Evolutionary conservation across 2,329 filamentous ascomycete species (phyloP), one percentile per base, ranked within the genome.

Genomic region (Penicillium sp.): DNA sequence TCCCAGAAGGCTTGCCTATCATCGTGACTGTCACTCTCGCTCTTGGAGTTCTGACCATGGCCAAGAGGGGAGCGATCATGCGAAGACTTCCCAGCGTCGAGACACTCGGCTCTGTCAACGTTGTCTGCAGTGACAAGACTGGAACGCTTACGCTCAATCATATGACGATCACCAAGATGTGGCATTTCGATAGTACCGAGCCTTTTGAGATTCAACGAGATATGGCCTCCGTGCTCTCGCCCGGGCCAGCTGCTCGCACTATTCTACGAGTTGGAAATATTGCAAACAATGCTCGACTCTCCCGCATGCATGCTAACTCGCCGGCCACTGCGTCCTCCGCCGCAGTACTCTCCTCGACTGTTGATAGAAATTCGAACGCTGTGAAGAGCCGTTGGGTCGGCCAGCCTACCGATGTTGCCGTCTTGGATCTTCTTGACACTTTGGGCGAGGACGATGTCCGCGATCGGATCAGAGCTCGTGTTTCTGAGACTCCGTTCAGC

Each of bases 51-150:
- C 84, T 99, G 65, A 86, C 94, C 51, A 99, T 99, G 94, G 95
- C 94, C 54, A 90, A 86, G 66, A 85, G 92, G 63, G 90, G 95
- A 69, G 94, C 94, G 8, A 99, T 99, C 69, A 92, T 99, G 54
- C 88, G 94, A 61, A 87, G 89, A 67, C 87, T 99, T 74, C 95
- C 95, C 20, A 97, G 94, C 71, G 95, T 99, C 8, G 94, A 99
- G 71, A 99, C 94, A 0, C 76, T 99, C 5, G 95, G 95, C 8
- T 96, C 92, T n/a, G 94, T 99, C 53, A 99, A 97, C 65, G 92
- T 99, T n/a, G 90, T 99, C 6, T 99, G 95, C 76, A 96, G 91
- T 61, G 94, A 99, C 78, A 99, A 99, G 76, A 99, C 94, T 39
- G 90, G 92, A 28, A 99, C 94, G 1, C 76, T 99, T 54, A 99